Percentiles rank a stretch among this genome's conserved stretches.
phyloP scores from a whole-genome alignment of 805 yeast genomes.

The Metschnikowia aberdeeniae region DNA sequence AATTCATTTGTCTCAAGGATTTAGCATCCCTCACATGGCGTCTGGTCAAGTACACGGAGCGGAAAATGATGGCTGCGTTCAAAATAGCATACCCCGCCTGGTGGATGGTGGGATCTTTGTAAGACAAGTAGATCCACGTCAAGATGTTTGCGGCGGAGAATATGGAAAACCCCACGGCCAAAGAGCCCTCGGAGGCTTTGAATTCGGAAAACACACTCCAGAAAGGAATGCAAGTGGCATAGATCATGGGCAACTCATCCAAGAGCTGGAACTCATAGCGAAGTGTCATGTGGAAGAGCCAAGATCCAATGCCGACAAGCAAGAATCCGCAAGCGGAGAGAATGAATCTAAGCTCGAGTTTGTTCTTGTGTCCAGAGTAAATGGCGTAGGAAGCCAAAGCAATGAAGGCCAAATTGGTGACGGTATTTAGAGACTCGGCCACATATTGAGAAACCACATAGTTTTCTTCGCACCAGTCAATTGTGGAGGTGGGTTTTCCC shows the following conservation, averaged over 20 bases:
- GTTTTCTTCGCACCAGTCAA: slow-evolving; percentile 98
- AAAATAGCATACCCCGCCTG: slow-evolving; percentile 79
- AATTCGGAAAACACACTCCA: slow-evolving; percentile 76
- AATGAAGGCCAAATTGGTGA: slow-evolving; percentile 63
- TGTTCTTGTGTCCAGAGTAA: slow-evolving; percentile 53
- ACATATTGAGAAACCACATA: slow-evolving; percentile 80
- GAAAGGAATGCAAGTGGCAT: slow-evolving; percentile 93
- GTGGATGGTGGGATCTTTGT: slow-evolving; percentile 82
- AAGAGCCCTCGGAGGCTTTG: slow-evolving; percentile 33
- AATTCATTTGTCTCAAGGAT: slow-evolving; percentile 48
- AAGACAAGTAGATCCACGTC: slow-evolving; percentile 68
- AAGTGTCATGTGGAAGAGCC: slow-evolving; percentile 96
- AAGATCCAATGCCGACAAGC: slow-evolving; percentile 87
- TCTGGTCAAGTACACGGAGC: slow-evolving; percentile 51
- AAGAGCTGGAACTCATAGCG: slow-evolving; percentile 83
- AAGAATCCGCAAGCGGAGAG: slow-evolving; percentile 75
- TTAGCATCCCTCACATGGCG: slow-evolving; percentile 47
- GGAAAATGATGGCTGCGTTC: slow-evolving; percentile 66
- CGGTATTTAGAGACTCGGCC: slow-evolving; percentile 87
- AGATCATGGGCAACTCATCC: slow-evolving; percentile 97
- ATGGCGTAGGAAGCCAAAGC: slow-evolving; percentile 60
- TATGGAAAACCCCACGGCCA: slow-evolving; percentile 45
- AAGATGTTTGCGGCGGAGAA: slow-evolving; percentile 53
- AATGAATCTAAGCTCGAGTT: slow-evolving; percentile 66
- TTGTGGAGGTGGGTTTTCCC: slow-evolving; percentile 89